Evolutionary conservation across 2,329 filamentous ascomycete species (phyloP).

Genomic region (Trichophyton equinum): DNA sequence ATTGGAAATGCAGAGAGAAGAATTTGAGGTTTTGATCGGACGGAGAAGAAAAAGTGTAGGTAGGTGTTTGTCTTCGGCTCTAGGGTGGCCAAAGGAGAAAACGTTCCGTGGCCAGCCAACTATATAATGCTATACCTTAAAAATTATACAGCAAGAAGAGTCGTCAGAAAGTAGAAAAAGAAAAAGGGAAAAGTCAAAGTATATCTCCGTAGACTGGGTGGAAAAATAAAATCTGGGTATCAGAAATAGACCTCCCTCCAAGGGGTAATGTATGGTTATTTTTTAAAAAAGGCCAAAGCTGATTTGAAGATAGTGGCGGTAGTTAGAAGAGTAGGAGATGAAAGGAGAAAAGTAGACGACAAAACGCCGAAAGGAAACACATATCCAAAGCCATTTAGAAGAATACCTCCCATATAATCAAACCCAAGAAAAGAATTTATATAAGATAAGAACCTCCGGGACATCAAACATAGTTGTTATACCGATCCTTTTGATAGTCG

Average conservation of each 20-base stretch:
- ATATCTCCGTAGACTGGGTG: background rate
- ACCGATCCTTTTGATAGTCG: background rate
- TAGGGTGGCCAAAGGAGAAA: background rate
- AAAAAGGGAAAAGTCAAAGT: background rate
- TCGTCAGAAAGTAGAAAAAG: no score
- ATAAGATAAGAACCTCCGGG: background rate
- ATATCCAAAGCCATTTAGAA: background rate
- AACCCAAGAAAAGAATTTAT: background rate
- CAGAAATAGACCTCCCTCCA: background rate
- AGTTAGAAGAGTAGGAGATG: no score
- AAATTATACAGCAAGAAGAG: background rate
- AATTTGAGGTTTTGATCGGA: background rate
- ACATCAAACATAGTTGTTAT: background rate
- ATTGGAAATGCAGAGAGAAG: background rate
- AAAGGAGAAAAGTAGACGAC: background rate
- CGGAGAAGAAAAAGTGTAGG: background rate
- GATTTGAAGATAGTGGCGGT: background rate
- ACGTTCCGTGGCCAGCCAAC: no score
- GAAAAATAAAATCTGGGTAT: background rate
- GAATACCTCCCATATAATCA: background rate
- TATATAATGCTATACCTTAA: background rate
- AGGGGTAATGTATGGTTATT: background rate
- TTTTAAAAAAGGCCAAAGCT: background rate
- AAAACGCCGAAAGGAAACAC: background rate
- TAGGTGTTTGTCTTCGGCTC: background rate